Conservation (phyloP, 345 rosid species). For the Cardamine occulta region DNA sequence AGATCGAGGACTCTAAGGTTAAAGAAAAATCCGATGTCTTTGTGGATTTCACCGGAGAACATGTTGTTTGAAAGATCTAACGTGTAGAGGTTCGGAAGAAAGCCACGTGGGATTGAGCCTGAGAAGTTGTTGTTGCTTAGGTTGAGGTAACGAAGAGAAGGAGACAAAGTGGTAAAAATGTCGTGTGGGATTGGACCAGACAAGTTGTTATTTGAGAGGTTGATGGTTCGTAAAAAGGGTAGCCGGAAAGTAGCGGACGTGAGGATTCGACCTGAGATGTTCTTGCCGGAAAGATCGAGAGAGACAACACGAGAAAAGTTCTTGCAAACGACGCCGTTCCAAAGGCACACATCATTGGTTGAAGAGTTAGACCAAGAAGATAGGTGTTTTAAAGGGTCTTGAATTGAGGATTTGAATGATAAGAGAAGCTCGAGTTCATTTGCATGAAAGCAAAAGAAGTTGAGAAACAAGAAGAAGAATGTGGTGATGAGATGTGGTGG, state of each 20-base stretch:
- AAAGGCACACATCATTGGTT: constrained; percentile 54
- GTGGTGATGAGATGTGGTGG: constrained; percentile 33
- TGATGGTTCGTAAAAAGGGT: constrained; percentile 56
- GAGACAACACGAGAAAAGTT: constrained; percentile 53
- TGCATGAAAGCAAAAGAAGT: constrained; percentile 44
- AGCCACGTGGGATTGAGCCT: constrained; percentile 53
- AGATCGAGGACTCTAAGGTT: constrained; percentile 69
- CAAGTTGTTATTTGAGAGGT: constrained; percentile 72
- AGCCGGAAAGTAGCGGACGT: constrained; percentile 55
- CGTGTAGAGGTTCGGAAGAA: constrained; percentile 47
- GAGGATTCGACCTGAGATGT: constrained; percentile 64
- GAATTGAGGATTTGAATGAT: constrained; percentile 64
- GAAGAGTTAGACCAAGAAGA: constrained; percentile 65
- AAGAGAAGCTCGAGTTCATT: constrained; percentile 66
- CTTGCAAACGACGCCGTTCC: constrained; percentile 76
- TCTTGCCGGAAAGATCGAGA: constrained; percentile 60
- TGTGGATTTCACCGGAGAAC: constrained; percentile 62
- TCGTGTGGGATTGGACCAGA: constrained; percentile 57
- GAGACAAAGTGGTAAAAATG: constrained; percentile 48
- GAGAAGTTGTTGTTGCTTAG: constrained; percentile 89
- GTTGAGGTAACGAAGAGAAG: constrained; percentile 68
- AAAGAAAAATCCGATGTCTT: constrained; percentile 58
- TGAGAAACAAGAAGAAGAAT: constrained; percentile 48
- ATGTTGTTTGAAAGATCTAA: constrained; percentile 87
- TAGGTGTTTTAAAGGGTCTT: constrained; percentile 66